Base-by-base conservation (phyloP, 148 eudicot genomes). In the Rhododendron williamsianum region DNA sequence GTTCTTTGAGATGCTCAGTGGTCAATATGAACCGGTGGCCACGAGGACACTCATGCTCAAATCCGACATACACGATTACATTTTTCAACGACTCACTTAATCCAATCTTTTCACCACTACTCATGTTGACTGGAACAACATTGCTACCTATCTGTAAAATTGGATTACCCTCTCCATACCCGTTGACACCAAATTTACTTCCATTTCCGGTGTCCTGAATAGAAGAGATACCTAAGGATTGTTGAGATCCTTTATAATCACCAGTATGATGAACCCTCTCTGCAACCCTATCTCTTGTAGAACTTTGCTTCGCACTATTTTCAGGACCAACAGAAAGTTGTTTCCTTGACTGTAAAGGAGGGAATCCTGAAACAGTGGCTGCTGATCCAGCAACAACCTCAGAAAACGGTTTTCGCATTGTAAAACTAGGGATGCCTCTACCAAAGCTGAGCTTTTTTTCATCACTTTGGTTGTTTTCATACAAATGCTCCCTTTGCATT, bases 331-430 rank as follows among this genome's bases (percentile, higher is more conserved):
- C 84, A 56, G 87, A 52, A 71, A 87, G 83, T 86, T 87, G 94
- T 82, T 86, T 90, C 87, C 88, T 93, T 49, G 93, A 74, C 84
- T 92, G 94, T 82, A 96, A 88, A 71, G 99, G 99, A 27, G 98
- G 99, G 86, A 96, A 96, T 74, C 91, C 93, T 36, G 95, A 93
- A 89, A 83, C 78, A 7, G 90, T 84, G 78, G 92, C 82, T 86
- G 93, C 88, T 52, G 95, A 89, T 84, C 99, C 99, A 78, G 99
- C 98, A 90, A 96, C 99, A 87, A 96, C 99, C 94, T 96, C 99
- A 63, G 99, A 93, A 89, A 96, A 96, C 48, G 96, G 93, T 88
- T 96, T 96, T 87, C 84, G 94, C 94, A 93, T 93, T 74, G 92
- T 87, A 80, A 93, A 91, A 86, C 91, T 92, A 80, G 98, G 92